Evolutionary conservation across 2,329 filamentous ascomycete species (phyloP).

Genomic region (Fusarium pseudoanthophilum): DNA sequence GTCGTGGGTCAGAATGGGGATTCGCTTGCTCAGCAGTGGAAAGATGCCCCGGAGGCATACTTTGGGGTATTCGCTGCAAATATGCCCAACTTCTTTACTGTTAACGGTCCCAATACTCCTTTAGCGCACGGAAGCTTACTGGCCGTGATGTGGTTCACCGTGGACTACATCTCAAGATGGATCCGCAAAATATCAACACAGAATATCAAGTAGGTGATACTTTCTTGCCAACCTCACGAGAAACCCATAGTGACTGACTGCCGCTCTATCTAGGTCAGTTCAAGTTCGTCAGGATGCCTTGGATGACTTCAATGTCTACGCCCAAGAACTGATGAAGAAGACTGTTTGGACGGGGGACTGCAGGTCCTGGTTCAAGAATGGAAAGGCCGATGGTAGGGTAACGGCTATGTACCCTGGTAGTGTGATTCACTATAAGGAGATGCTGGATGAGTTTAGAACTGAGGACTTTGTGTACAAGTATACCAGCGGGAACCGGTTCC

Average conservation of each 20-base stretch:
- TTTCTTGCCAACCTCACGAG: fast-evolving
- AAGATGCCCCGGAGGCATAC: conserved; percentile 1
- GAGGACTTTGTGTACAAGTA: neutral
- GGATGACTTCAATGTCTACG: neutral
- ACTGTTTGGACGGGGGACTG: conserved; percentile 7
- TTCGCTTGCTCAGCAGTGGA: neutral
- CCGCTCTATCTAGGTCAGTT: neutral
- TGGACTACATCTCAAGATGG: conserved; percentile 8
- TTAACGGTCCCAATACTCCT: neutral
- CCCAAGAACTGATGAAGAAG: neutral
- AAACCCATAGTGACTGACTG: fast-evolving
- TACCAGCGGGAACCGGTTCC: neutral
- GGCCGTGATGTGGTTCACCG: neutral
- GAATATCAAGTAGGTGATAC: neutral
- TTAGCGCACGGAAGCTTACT: neutral
- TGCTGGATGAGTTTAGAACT: neutral
- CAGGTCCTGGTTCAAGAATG: conserved; percentile 4
- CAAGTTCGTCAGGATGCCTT: neutral
- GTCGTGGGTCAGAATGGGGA: neutral
- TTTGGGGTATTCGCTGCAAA: neutral
- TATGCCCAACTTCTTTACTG: conserved; percentile 1
- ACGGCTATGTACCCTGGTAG: conserved; percentile 3
- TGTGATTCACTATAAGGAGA: neutral
- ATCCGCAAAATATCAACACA: neutral
- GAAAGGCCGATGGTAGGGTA: neutral